A percentile compares a stretch with the other conserved stretches of the same genome.
Evolutionary conservation across 2,329 filamentous ascomycete species (phyloP).

Genomic region (Neonectria ditissima): DNA sequence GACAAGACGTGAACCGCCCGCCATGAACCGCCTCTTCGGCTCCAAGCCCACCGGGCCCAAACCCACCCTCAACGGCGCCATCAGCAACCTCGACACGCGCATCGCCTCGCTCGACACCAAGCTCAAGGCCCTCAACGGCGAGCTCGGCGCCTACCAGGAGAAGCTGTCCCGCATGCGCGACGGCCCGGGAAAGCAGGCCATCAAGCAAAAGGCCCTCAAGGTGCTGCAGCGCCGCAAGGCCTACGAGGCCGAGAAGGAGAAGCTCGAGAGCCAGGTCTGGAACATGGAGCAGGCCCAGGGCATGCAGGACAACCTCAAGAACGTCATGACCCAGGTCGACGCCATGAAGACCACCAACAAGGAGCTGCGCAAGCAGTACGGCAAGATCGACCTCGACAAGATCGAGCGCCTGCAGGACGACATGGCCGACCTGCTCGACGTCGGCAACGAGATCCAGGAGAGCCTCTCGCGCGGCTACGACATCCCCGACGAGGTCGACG

Average conservation of each 20-base stretch:
- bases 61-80: constrained; percentile 86
- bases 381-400: constrained; percentile 96
- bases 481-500: constrained; percentile 95
- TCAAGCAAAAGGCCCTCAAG: constrained; percentile 95
- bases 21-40: constrained; percentile 97
- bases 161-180: constrained; percentile 94
- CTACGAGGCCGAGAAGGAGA: constrained; percentile 93
- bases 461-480: constrained; percentile 92
- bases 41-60: constrained; percentile 88
- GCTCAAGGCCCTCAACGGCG: constrained; percentile 89
- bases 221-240: constrained; percentile 93
- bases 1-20: constrained; percentile 46
- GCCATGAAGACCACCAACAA: constrained; percentile 98
- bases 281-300: constrained; percentile 99
- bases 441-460: constrained; percentile 98
- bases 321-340: constrained; percentile 98
- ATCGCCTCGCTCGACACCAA: constrained; percentile 93
- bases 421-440: constrained; percentile 97
- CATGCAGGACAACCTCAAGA: constrained; percentile 99
- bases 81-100: constrained; percentile 85
- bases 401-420: constrained; percentile 98
- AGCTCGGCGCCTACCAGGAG: constrained; percentile 87
- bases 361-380: constrained; percentile 91
- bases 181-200: constrained; percentile 89
- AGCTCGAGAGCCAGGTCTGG: constrained; percentile 94